Conservation (phyloP, 2,329 filamentous ascomycete genomes). For the Cyphellophora europaea region DNA sequence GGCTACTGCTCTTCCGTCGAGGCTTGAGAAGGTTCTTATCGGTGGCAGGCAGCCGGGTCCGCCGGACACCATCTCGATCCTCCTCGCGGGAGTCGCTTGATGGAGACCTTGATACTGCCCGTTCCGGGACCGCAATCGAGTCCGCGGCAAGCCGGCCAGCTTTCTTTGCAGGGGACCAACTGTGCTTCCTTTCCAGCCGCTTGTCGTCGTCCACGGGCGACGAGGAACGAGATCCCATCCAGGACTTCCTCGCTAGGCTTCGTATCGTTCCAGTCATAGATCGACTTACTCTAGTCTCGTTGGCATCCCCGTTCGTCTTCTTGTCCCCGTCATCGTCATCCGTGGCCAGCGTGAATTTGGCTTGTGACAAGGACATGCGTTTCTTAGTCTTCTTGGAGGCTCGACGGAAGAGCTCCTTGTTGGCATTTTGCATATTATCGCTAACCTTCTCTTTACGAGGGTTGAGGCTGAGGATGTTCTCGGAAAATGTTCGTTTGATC, state of each 20-base stretch:
- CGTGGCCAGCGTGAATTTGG: slow-evolving; percentile 27
- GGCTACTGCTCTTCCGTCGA: neutral
- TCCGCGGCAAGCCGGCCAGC: slow-evolving; percentile 5
- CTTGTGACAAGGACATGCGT: slow-evolving; percentile 22
- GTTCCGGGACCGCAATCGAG: slow-evolving; percentile 7
- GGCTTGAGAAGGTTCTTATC: neutral
- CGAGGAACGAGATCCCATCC: slow-evolving; percentile 35
- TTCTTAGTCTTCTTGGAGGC: slow-evolving; percentile 19
- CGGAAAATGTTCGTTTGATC: slow-evolving; percentile 42
- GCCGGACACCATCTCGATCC: neutral
- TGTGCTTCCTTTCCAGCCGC: slow-evolving; percentile 16
- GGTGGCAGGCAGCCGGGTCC: neutral
- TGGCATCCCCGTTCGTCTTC: slow-evolving; percentile 13
- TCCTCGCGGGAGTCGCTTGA: slow-evolving; percentile 3
- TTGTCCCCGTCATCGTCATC: slow-evolving; percentile 25
- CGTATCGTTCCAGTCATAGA: slow-evolving; percentile 42
- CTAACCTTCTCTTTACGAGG: slow-evolving; percentile 16
- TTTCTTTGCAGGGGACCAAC: slow-evolving; percentile 12
- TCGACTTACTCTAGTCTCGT: slow-evolving; percentile 21
- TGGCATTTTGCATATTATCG: slow-evolving; percentile 11
- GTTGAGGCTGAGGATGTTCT: slow-evolving; percentile 34
- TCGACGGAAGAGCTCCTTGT: slow-evolving; percentile 16
- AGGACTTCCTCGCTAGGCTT: slow-evolving; percentile 42
- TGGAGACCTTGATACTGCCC: slow-evolving; percentile 2
- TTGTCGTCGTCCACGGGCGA: slow-evolving; percentile 32